These are phyloP conservation scores for Pecoramyces ruminantium DNA, from an alignment of 192 early-diverging fungal genomes.

Conservation along the genomic window DNA sequence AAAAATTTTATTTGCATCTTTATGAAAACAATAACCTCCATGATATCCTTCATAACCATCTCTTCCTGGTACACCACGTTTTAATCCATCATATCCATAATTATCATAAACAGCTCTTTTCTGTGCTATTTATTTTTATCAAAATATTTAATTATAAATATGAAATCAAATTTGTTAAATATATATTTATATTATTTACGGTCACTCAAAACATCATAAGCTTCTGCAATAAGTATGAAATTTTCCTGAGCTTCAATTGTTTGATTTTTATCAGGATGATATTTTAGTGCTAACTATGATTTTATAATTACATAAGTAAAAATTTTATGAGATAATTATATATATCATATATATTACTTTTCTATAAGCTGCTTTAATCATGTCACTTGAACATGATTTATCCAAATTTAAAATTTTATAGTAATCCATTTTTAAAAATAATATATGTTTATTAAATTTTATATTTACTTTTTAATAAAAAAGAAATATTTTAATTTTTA, in stretches of 20 bases:
- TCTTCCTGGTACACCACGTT: background rate
- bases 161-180: no score
- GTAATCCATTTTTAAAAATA: background rate
- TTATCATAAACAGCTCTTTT: slow-evolving; percentile 33
- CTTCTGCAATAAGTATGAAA: background rate
- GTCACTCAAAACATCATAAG: background rate
- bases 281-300: background rate
- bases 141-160: no score
- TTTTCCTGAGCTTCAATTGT: background rate
- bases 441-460: background rate
- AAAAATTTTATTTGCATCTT: slow-evolving; percentile 21
- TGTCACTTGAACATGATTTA: background rate
- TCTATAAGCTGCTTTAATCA: background rate
- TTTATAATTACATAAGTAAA: no score
- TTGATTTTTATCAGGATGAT: background rate
- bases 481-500: no score
- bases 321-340: no score
- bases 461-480: no score
- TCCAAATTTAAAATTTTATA: background rate
- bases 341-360: background rate
- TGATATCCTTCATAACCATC: background rate
- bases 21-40: slow-evolving; percentile 31
- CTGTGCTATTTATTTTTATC: no score
- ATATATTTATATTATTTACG: no score
- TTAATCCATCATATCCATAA: slow-evolving; percentile 22